Conservation (phyloP, 768 basidiomycete genomes). For the Tephrocybe sp. region DNA sequence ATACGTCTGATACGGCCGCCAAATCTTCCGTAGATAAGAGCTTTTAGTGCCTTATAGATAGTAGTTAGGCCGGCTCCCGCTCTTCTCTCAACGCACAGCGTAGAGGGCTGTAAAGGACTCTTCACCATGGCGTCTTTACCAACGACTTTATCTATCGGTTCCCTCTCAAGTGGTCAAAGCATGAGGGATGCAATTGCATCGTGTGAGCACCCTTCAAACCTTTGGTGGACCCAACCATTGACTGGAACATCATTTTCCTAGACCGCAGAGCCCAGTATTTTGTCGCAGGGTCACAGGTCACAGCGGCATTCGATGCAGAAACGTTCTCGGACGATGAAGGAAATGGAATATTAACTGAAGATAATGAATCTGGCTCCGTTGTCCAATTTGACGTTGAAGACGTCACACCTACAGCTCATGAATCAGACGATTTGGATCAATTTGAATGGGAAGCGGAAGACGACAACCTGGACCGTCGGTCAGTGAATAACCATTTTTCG, state of each 20-base stretch:
- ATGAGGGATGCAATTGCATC: constrained; percentile 60
- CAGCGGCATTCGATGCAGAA: constrained; percentile 42
- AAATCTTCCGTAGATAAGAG: background rate
- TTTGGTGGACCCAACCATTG: background rate
- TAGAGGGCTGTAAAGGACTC: background rate
- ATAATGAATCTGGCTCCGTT: no score
- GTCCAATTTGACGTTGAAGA: constrained; percentile 15
- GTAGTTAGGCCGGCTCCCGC: background rate
- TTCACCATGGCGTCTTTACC: constrained; percentile 47
- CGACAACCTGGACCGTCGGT: constrained; percentile 3
- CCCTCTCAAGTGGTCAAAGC: constrained; percentile 47
- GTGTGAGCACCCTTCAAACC: constrained; percentile 37
- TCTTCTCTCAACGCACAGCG: background rate
- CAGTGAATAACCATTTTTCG: background rate
- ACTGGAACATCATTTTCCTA: constrained; percentile 33
- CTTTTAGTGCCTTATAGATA: background rate
- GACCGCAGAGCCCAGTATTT: constrained; percentile 72
- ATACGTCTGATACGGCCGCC: no score
- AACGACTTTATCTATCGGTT: constrained; percentile 42
- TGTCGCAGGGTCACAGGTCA: constrained; percentile 57
- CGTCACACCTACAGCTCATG: constrained; percentile 11
- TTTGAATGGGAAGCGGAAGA: constrained; percentile 24
- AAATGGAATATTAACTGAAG: constrained; percentile 25
- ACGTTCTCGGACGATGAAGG: constrained; percentile 41
- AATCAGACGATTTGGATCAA: constrained; percentile 18